These are phyloP conservation scores for Dryadomyces quercus-mongolicae DNA, from an alignment of 2,329 filamentous ascomycete genomes.

Conservation along the genomic window DNA sequence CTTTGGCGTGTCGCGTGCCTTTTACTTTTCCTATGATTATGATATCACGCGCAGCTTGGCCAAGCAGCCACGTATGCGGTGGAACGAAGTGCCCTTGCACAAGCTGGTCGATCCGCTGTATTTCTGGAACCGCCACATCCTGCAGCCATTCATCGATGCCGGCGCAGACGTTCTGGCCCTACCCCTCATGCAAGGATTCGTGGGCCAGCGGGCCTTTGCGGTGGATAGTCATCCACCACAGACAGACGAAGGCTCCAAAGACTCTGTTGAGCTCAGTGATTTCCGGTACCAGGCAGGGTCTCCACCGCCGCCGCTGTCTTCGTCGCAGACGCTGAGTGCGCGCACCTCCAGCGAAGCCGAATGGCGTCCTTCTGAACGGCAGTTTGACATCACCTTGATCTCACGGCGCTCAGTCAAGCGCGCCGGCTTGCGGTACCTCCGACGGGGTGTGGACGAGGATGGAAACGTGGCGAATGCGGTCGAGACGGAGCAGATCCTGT, in stretches of 20 bases:
- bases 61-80: constrained; percentile 23
- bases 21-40: constrained; percentile 91
- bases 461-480: constrained; percentile 83
- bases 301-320: neutral
- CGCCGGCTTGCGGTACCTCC: constrained; percentile 79
- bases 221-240: constrained; percentile 52
- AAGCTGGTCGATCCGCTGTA: constrained; percentile 63
- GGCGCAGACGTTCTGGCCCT: constrained; percentile 60
- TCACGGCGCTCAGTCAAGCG: constrained; percentile 81
- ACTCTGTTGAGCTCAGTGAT: constrained; percentile 29
- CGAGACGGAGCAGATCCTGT: constrained; percentile 91
- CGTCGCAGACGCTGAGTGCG: neutral
- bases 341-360: constrained; percentile 14
- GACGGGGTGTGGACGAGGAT: constrained; percentile 81
- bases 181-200: constrained; percentile 86
- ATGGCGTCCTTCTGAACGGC: constrained; percentile 33
- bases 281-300: constrained; percentile 11
- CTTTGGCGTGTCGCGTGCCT: constrained; percentile 70
- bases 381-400: constrained; percentile 75
- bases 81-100: constrained; percentile 49
- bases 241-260: constrained; percentile 30
- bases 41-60: constrained; percentile 65
- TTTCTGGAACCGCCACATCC: constrained; percentile 82
- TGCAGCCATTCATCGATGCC: constrained; percentile 61
- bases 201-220: constrained; percentile 74